phyloP scores from a whole-genome alignment of 306 rosid species.

The Ochetophila trinervis region DNA sequence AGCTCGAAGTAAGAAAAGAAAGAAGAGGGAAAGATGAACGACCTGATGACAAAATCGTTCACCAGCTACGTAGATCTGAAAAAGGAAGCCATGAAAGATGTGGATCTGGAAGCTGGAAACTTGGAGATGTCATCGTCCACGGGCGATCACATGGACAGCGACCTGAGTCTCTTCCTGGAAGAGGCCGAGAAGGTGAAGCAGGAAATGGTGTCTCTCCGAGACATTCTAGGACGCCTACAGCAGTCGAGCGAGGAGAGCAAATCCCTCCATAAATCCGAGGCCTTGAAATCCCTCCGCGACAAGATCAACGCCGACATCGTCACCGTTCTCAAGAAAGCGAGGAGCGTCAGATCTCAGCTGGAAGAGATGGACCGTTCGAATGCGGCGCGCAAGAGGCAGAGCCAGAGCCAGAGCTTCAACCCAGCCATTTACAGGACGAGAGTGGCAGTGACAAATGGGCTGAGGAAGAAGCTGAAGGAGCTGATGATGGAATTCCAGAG shows the following conservation, averaged over 20 bases:
- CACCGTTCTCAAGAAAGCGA: conserved; percentile 52
- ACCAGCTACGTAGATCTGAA: conserved; percentile 74
- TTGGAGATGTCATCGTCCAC: conserved; percentile 48
- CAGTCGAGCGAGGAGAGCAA: conserved; percentile 74
- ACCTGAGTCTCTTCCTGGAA: conserved; percentile 60
- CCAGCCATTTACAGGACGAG: conserved; percentile 66
- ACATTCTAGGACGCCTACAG: conserved; percentile 45
- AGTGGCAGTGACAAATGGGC: conserved; percentile 67
- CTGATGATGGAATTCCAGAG: conserved; percentile 88
- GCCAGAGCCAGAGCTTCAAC: conserved; percentile 30
- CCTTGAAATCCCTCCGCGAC: conserved; percentile 44
- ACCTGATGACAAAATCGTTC: conserved; percentile 87
- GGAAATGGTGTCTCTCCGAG: conserved; percentile 49
- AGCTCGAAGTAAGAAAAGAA: too few species aligned
- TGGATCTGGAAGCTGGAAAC: conserved; percentile 66
- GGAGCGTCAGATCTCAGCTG: conserved; percentile 44
- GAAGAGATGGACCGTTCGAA: conserved; percentile 84
- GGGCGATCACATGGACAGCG: conserved; percentile 32
- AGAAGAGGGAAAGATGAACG: conserved; percentile 49
- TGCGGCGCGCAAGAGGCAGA: conserved; percentile 52
- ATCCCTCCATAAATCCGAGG: conserved; percentile 61
- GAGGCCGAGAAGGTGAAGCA: conserved; percentile 80
- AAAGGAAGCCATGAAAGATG: conserved; percentile 74
- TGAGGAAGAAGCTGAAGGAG: conserved; percentile 73
- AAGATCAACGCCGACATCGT: conserved; percentile 56